Evolutionary conservation across 352 stramenopile species (phyloP).

Genomic region (Peronosclerospora sorghi): DNA sequence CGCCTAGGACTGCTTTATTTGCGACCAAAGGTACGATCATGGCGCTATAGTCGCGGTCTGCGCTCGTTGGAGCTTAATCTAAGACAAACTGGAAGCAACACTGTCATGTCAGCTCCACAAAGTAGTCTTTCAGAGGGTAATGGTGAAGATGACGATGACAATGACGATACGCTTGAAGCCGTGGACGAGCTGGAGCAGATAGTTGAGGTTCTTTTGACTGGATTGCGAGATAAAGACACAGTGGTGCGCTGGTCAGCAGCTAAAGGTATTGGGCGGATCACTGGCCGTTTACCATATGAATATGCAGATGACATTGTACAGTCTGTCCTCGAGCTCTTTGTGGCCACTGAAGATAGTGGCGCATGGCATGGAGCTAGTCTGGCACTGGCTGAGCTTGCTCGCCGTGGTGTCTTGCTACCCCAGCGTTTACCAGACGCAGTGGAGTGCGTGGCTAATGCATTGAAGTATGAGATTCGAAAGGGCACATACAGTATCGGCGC

Average conservation of each 20-base stretch:
- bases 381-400: conserved; percentile 91
- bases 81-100: conserved; percentile 14
- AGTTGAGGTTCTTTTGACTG: conserved; percentile 85
- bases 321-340: conserved; percentile 90
- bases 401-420: conserved; percentile 92
- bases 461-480: conserved; percentile 93
- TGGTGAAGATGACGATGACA: conserved; percentile 23
- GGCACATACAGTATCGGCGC: conserved; percentile 92
- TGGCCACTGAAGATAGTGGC: conserved; percentile 86
- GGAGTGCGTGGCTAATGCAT: conserved; percentile 83
- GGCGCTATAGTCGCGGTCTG: conserved; percentile 92
- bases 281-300: conserved; percentile 86
- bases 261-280: conserved; percentile 97
- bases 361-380: conserved; percentile 97
- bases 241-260: conserved; percentile 97
- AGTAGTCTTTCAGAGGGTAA: conserved; percentile 1
- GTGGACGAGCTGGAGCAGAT: conserved; percentile 97
- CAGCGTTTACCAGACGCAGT: conserved; percentile 86
- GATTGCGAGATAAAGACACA: conserved; percentile 90
- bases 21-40: conserved; percentile 88
- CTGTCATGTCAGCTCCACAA: background rate
- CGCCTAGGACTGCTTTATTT: conserved; percentile 91
- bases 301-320: conserved; percentile 96
- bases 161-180: conserved; percentile 58
- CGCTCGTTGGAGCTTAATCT: conserved; percentile 89